A percentile compares a stretch with the other conserved stretches of the same genome.
These are phyloP conservation scores for Penicillium sp. DNA, from an alignment of 2,329 filamentous ascomycete genomes.

Conservation along the genomic window DNA sequence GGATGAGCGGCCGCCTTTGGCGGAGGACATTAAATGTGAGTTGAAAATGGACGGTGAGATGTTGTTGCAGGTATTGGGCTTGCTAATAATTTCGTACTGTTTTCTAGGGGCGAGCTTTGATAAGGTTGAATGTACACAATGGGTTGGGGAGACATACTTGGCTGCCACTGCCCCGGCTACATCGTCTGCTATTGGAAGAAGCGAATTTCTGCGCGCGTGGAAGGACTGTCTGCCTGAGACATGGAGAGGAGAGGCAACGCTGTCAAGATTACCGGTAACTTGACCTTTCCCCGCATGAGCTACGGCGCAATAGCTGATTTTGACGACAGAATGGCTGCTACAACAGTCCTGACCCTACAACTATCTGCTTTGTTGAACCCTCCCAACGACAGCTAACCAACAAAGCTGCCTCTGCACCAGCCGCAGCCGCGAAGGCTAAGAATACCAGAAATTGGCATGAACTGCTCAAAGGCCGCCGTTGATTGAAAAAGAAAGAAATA, in stretches of 20 bases:
- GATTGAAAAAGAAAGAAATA: slow-evolving; percentile 8
- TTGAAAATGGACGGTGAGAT: neutral
- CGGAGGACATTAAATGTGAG: slow-evolving; percentile 37
- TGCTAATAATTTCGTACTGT: neutral
- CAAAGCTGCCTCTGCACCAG: slow-evolving; percentile 23
- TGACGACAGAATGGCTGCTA: slow-evolving; percentile 29
- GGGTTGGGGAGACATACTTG: slow-evolving; percentile 41
- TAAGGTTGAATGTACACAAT: slow-evolving; percentile 30
- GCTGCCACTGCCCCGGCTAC: slow-evolving; percentile 35
- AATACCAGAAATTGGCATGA: slow-evolving; percentile 44
- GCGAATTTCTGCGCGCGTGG: slow-evolving; percentile 39
- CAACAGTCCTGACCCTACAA: slow-evolving; percentile 33
- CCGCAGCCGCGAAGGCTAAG: slow-evolving; percentile 27
- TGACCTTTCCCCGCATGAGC: neutral
- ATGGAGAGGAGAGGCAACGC: slow-evolving; percentile 36
- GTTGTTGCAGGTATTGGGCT: neutral
- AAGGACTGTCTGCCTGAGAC: slow-evolving; percentile 43
- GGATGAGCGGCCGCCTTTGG: slow-evolving; percentile 18
- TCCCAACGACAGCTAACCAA: slow-evolving; percentile 28
- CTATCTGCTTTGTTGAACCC: slow-evolving; percentile 34
- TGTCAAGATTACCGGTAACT: slow-evolving; percentile 33
- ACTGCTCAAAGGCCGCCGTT: slow-evolving; percentile 37
- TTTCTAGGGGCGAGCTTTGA: slow-evolving; percentile 40
- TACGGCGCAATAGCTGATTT: neutral
- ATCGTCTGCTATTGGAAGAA: slow-evolving; percentile 28